phyloP scores from a whole-genome alignment of 1,139 yeast genomes.

The Hyphopichia khmerensis region DNA sequence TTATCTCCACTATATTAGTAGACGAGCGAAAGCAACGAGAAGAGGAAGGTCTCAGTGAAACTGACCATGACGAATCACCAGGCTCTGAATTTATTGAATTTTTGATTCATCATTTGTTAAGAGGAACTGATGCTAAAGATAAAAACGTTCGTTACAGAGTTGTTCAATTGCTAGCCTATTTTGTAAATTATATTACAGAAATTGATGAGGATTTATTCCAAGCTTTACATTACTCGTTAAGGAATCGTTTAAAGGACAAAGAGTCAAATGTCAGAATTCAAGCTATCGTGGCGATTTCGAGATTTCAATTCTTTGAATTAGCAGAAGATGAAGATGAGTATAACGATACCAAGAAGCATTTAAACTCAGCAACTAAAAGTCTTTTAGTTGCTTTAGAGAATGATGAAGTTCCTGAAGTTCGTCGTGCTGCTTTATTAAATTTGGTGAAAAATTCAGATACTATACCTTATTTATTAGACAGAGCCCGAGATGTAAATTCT shows the following conservation, averaged over 20 bases:
- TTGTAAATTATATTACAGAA: conserved; percentile 73
- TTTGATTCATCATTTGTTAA: conserved; percentile 62
- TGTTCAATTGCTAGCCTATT: conserved; percentile 72
- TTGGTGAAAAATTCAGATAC: conserved; percentile 56
- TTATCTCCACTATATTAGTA: conserved; percentile 51
- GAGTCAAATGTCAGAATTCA: conserved; percentile 79
- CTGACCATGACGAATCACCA: conserved; percentile 37
- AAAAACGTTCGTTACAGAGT: conserved; percentile 78
- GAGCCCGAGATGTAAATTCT: conserved; percentile 79
- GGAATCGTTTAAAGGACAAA: conserved; percentile 69
- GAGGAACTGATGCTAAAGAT: conserved; percentile 78
- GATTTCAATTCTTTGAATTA: conserved; percentile 60
- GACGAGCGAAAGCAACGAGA: conserved; percentile 20
- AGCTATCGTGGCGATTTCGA: conserved; percentile 76
- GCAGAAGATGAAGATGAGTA: conserved; percentile 39
- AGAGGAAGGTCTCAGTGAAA: conserved; percentile 15
- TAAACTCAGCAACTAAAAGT: conserved; percentile 12
- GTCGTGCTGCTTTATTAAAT: conserved; percentile 80
- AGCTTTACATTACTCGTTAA: conserved; percentile 58
- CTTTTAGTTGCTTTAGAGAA: conserved; percentile 52
- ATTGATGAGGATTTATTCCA: conserved; percentile 73
- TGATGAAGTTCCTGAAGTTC: conserved; percentile 85
- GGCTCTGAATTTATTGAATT: conserved; percentile 56
- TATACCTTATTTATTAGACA: conserved; percentile 62
- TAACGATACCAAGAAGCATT: conserved; percentile 2